Evolutionary conservation across 2,329 filamentous ascomycete genomes (phyloP), one percentile per base, ranked within the genome.

Genomic region (Exophiala spinifera): DNA sequence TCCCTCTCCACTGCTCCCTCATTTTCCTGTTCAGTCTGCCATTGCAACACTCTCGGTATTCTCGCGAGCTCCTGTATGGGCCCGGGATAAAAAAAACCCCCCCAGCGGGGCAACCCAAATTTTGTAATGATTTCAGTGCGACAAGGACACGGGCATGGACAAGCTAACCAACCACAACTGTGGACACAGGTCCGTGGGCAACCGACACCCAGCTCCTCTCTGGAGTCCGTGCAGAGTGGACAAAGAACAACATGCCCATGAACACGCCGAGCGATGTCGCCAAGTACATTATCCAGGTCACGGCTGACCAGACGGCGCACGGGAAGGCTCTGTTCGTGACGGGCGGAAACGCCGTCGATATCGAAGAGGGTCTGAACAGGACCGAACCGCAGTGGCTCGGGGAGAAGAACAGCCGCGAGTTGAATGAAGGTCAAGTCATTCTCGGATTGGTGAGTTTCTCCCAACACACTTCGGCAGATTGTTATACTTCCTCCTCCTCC

Each of bases 371-470:
- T 14, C 62, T 75, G 17, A 67, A 74, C 49, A 63, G 67, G 13
- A 66, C 74, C 1, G 69, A 76, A 56, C 65, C 69, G 2, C 66
- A 74, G 57, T 76, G 74, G 74, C 59, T 77, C 37, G 75, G 74
- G 1, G 72, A 74, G 60, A 66, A 59, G 50, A 61, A 61, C 37
- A 49, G 46, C 13, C 45, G 48, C 5, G 53, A 56, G 17, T 53
- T 58, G 34, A 50, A 47, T 28, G 34, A 42, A 11, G 59, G 59
- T 5, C 56, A 61, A 48, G 59, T 48, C 20, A 59, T 61, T 50
- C 33, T 61, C 42, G 59, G 59, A 20, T 39, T 61, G 59, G 59
- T 61, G 39, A 56, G 58, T 51, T 23, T 17, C 10, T 39, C 49
- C 6, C 19, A 34, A 19, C 15, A 25, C 19, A 15, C 15, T n/a